Percentiles rank a stretch among this genome's conserved stretches.
These are phyloP conservation scores for Leccinum uliginosum DNA, from an alignment of 768 basidiomycete genomes.

Conservation along the genomic window DNA sequence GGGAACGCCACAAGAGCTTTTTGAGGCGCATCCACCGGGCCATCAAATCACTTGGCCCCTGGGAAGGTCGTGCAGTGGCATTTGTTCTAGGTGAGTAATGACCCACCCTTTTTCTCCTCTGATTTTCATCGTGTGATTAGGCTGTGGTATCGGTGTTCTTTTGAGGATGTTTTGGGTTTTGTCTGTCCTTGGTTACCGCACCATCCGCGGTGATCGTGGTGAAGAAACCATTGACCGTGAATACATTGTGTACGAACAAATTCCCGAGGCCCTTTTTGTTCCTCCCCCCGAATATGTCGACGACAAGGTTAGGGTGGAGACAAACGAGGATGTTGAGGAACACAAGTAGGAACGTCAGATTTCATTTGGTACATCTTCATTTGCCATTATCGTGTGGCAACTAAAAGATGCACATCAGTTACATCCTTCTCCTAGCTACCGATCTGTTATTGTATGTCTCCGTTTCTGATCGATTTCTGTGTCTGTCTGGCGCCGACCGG, in stretches of 20 bases:
- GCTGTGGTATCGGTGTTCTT: slow-evolving; percentile 82
- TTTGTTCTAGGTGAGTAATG: slow-evolving; percentile 68
- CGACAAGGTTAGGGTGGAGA: slow-evolving; percentile 41
- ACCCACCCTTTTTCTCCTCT: not conserved
- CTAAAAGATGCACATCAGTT: not conserved
- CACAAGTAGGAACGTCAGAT: slow-evolving; percentile 11
- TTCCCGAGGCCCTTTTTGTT: slow-evolving; percentile 43
- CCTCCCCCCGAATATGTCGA: slow-evolving; percentile 58
- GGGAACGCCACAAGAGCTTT: slow-evolving; percentile 43
- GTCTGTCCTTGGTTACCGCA: slow-evolving; percentile 55
- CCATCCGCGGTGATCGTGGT: slow-evolving; percentile 42
- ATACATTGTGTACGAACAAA: slow-evolving; percentile 42
- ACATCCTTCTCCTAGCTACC: slow-evolving; percentile 5
- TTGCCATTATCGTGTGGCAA: not conserved
- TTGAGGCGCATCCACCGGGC: slow-evolving; percentile 58
- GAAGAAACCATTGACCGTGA: slow-evolving; percentile 40
- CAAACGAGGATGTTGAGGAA: slow-evolving; percentile 9
- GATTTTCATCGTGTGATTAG: slow-evolving; percentile 30
- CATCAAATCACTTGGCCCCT: slow-evolving; percentile 66
- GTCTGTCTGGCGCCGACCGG: not conserved
- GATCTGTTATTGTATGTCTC: not conserved
- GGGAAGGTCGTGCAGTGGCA: slow-evolving; percentile 80
- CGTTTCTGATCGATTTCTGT: slow-evolving; percentile 4
- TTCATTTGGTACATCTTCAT: not conserved
- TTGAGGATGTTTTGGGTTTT: slow-evolving; percentile 79